phyloP scores from a whole-genome alignment of 2,329 filamentous ascomycete species.

The Aspergillus floridensis region DNA sequence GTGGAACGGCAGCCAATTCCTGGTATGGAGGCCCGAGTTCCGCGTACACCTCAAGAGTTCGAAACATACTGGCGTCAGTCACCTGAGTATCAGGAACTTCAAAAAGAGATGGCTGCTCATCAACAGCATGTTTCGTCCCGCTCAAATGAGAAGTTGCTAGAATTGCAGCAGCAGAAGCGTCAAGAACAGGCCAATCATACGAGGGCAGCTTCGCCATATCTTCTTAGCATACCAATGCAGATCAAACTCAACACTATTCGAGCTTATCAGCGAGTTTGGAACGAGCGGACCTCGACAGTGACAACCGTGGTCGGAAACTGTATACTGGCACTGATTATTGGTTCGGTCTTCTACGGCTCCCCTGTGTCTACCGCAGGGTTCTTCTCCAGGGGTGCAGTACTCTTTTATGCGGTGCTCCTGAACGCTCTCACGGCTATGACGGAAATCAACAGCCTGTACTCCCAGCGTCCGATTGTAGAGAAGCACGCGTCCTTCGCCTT shows the following conservation, averaged over 20 bases:
- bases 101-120: constrained; percentile 39
- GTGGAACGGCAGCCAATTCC: constrained; percentile 53
- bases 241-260: constrained; percentile 74
- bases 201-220: constrained; percentile 72
- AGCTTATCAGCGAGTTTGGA: constrained; percentile 70
- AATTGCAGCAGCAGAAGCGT: constrained; percentile 35
- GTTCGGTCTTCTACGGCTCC: constrained; percentile 77
- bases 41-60: constrained; percentile 67
- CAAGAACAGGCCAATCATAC: constrained; percentile 39
- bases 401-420: constrained; percentile 84
- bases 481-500: constrained; percentile 32
- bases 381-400: constrained; percentile 69
- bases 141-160: constrained; percentile 31
- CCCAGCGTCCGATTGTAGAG: constrained; percentile 26
- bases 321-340: constrained; percentile 71
- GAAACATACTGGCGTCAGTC: constrained; percentile 55
- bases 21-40: constrained; percentile 62
- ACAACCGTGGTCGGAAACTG: constrained; percentile 64
- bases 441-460: constrained; percentile 43
- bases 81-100: constrained; percentile 42
- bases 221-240: constrained; percentile 69
- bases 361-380: constrained; percentile 64
- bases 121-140: constrained; percentile 27
- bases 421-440: constrained; percentile 66
- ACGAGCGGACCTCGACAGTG: constrained; percentile 70